Base-by-base conservation (phyloP, 2,329 filamentous ascomycete genomes). In the Sarocladium brachiariae region DNA sequence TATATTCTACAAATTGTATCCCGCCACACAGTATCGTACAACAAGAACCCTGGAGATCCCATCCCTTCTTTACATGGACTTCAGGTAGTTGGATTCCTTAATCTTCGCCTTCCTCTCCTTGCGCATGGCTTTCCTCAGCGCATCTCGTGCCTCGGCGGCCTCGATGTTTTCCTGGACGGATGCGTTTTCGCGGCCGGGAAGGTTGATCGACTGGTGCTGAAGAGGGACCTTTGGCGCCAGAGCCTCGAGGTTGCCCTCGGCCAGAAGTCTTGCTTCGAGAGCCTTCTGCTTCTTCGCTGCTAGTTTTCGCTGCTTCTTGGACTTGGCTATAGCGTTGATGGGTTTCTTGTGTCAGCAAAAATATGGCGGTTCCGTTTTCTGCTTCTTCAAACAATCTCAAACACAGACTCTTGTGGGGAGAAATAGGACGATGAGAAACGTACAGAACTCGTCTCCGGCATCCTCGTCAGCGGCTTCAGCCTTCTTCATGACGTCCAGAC, bases 61-160 rank as follows among this genome's bases (percentile, higher is more conserved):
- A n/a, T 48, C 18, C 23, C 41, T 24, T n/a, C 23, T n/a, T 71
- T 74, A 82, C 86, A 91, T 89, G 38, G 82, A 80, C 78, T 86
- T 87, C 69, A 93, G 78, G 77, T 90, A 93, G 71, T 93, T 93
- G 64, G 70, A 71, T 75, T 93, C 88, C 80, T 91, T 92, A 63
- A 93, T 93, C 69, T 77, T 80, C 53, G 78, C 80, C 69, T 84
- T 81, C 64, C 87, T 76, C 72, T 89, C 86, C 65, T 78, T 78
- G 62, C 87, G 79, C 86, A 90, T 83, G 30, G 82, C 83, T 69
- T 75, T 79, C 57, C 76, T 85, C 60, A 91, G 71, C 59, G 83
- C 80, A 55, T 77, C 74, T 63, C 86, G 74, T 63, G 78, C 72
- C 25, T 65, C 60, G 9, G 64, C 68, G 30, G 78, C 76, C 48